Conservation (phyloP, 2,329 filamentous ascomycete species). For the Talaromyces funiculosus region DNA sequence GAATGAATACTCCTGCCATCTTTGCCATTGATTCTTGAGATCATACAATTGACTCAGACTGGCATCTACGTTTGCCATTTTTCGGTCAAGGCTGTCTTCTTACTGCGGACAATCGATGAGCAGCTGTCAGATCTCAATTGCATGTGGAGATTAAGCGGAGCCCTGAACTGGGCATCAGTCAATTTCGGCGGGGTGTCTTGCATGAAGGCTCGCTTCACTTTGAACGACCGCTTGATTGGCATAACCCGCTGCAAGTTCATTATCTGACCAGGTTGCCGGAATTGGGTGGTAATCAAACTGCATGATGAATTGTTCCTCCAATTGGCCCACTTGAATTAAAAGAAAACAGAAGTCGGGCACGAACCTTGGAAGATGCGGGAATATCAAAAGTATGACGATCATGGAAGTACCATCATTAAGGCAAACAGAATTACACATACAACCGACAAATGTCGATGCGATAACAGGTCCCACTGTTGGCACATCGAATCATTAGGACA, state of each 20-base stretch:
- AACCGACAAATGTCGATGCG: not conserved
- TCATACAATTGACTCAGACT: not conserved
- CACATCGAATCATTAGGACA: slow-evolving; percentile 22
- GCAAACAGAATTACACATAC: not conserved
- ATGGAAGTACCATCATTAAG: not conserved
- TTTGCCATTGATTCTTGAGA: not conserved
- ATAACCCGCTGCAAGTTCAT: slow-evolving; percentile 5
- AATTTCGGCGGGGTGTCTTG: slow-evolving; percentile 11
- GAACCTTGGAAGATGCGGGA: not conserved
- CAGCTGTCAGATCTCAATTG: not conserved
- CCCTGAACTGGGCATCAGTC: slow-evolving; percentile 12
- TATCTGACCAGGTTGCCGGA: slow-evolving; percentile 13
- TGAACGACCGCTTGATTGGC: slow-evolving; percentile 9
- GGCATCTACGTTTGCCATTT: not conserved
- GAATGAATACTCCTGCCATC: not conserved
- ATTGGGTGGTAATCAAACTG: slow-evolving; percentile 7
- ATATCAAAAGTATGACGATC: not conserved
- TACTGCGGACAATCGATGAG: not conserved
- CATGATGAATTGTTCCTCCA: slow-evolving; percentile 8
- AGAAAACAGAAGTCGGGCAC: slow-evolving; percentile 13
- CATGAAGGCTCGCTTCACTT: slow-evolving; percentile 17
- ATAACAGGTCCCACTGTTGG: slow-evolving; percentile 19
- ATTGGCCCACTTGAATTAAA: slow-evolving; percentile 10
- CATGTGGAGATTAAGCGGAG: slow-evolving; percentile 1
- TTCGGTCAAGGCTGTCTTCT: not conserved